phyloP scores from a whole-genome alignment of 306 rosid genomes.

The Abrus pulchellus region DNA sequence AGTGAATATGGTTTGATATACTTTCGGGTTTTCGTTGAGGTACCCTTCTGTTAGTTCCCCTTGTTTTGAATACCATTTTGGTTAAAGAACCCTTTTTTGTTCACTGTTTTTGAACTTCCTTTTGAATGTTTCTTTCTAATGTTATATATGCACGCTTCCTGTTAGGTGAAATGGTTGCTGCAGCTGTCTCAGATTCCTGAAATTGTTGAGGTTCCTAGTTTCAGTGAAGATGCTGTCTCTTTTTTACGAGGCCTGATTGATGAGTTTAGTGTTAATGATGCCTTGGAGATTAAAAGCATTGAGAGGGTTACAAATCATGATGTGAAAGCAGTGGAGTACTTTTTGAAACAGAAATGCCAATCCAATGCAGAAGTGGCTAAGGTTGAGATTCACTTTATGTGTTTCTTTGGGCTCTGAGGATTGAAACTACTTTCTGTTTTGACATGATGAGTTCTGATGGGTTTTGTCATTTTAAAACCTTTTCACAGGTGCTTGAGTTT shows the following conservation, averaged over 20 bases:
- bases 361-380: constrained; percentile 71
- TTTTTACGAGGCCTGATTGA: constrained; percentile 69
- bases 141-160: neutral
- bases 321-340: constrained; percentile 92
- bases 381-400: constrained; percentile 53
- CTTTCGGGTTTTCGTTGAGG: constrained; percentile 76
- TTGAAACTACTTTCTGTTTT: constrained; percentile 26
- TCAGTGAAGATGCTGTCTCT: constrained; percentile 67
- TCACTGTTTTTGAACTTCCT: neutral
- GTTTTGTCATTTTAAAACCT: neutral
- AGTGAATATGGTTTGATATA: constrained; percentile 73
- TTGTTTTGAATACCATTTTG: neutral
- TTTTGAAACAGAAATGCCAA: constrained; percentile 82
- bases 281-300: constrained; percentile 73
- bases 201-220: constrained; percentile 75
- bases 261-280: constrained; percentile 66
- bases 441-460: constrained; percentile 9
- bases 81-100: neutral
- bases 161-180: constrained; percentile 82
- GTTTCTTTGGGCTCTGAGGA: neutral
- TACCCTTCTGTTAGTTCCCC: constrained; percentile 32
- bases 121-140: neutral
- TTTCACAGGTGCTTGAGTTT: constrained; percentile 81
- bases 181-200: constrained; percentile 75
- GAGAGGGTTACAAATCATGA: constrained; percentile 89